These are phyloP conservation scores for Liriodendron chinense DNA, from an alignment of 164 flowering plant genomes.

Conservation along the genomic window DNA sequence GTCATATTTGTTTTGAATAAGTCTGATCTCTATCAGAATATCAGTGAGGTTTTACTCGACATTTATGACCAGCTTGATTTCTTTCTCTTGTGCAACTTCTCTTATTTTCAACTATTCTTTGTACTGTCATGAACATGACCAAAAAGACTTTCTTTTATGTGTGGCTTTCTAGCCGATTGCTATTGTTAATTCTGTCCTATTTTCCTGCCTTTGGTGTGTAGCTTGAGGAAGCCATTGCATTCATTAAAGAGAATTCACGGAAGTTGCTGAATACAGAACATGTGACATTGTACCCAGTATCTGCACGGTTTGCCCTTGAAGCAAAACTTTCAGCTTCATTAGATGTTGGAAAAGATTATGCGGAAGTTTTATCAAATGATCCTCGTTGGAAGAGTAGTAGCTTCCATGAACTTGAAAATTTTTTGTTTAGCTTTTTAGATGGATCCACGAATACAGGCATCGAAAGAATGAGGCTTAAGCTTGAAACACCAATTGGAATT, in stretches of 20 bases:
- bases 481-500: slow-evolving; percentile 81
- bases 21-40: slow-evolving; percentile 71
- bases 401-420: slow-evolving; percentile 69
- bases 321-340: slow-evolving; percentile 55
- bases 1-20: slow-evolving; percentile 89
- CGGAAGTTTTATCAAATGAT: slow-evolving; percentile 21
- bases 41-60: slow-evolving; percentile 56
- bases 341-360: slow-evolving; percentile 19
- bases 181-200: slow-evolving; percentile 1
- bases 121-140: not conserved
- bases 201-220: slow-evolving; percentile 36
- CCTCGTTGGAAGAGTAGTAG: slow-evolving; percentile 38
- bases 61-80: not conserved
- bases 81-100: not conserved
- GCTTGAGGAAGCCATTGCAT: slow-evolving; percentile 88
- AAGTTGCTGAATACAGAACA: slow-evolving; percentile 71
- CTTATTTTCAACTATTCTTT: not conserved
- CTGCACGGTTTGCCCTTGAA: slow-evolving; percentile 85
- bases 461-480: slow-evolving; percentile 90
- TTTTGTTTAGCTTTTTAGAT: slow-evolving; percentile 81
- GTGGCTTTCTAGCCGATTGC: not conserved
- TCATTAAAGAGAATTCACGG: slow-evolving; percentile 61
- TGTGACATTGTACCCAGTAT: slow-evolving; percentile 73
- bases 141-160: not conserved
- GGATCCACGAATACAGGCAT: slow-evolving; percentile 66